phyloP scores from a whole-genome alignment of 2,329 filamentous ascomycete genomes.

The Grosmannia huntii region DNA sequence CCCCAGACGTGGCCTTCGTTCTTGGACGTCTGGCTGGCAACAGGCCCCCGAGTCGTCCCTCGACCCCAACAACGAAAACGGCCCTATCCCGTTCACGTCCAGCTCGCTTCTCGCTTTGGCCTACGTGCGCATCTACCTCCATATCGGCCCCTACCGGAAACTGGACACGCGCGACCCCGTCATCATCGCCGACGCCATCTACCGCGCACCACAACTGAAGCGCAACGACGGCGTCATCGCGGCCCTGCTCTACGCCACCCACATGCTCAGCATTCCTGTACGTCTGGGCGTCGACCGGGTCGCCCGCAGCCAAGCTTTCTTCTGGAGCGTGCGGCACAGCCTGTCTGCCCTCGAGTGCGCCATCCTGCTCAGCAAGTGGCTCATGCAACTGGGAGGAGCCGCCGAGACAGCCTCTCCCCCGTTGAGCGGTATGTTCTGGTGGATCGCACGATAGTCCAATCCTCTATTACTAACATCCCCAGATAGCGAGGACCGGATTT shows the following conservation, averaged over 20 bases:
- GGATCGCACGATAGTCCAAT: too few species aligned
- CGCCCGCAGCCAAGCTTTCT: constrained; percentile 37
- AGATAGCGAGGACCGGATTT: constrained; percentile 28
- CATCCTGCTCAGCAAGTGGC: constrained; percentile 25
- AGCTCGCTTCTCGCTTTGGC: constrained; percentile 18
- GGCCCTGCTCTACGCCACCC: constrained; percentile 37
- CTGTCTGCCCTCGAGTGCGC: constrained; percentile 41
- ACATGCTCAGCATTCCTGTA: constrained; percentile 40
- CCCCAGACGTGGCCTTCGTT: constrained; percentile 23
- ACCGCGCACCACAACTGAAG: constrained; percentile 25
- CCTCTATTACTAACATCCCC: constrained; percentile 20
- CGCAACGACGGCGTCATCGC: constrained; percentile 32
- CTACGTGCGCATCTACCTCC: constrained; percentile 20
- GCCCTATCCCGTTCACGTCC: constrained; percentile 38
- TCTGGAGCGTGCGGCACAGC: constrained; percentile 43
- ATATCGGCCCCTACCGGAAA: constrained; percentile 30
- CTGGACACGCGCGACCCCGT: constrained; percentile 32
- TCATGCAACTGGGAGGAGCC: constrained; percentile 9
- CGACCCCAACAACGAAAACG: constrained; percentile 37
- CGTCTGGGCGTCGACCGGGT: constrained; percentile 39
- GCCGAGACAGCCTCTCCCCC: not conserved
- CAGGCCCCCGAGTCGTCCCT: constrained; percentile 37
- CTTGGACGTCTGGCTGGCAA: constrained; percentile 40
- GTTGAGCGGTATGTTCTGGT: not conserved
- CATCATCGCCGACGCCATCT: constrained; percentile 31